phyloP scores from a whole-genome alignment of 1,284 basidiomycete species.

The Flammula alnicola region DNA sequence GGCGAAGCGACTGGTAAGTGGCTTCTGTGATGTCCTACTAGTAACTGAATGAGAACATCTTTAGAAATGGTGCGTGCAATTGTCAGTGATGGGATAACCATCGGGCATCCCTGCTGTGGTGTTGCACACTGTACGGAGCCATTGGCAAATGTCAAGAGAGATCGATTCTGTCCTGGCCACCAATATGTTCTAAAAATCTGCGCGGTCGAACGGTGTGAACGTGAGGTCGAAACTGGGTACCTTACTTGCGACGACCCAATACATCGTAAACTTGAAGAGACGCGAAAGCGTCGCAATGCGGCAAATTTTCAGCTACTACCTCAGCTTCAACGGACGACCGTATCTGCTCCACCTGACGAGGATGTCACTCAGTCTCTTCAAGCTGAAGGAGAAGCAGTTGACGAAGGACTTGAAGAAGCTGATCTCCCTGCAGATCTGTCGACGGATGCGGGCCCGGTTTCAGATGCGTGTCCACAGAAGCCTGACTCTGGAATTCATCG shows the following conservation, averaged over 20 bases:
- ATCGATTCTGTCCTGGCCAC: constrained; percentile 32
- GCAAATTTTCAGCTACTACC: constrained; percentile 1
- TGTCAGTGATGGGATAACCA: constrained; percentile 22
- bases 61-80: constrained; percentile 10
- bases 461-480: constrained; percentile 25
- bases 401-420: constrained; percentile 7
- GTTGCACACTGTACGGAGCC: constrained; percentile 20
- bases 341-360: neutral
- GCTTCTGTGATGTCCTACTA: too few relatives aligned
- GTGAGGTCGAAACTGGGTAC: too few relatives aligned
- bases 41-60: too few relatives aligned
- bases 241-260: neutral
- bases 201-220: constrained; percentile 18
- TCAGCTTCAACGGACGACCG: neutral
- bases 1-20: too few relatives aligned
- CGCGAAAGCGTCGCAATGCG: neutral
- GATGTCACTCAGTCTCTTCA: too few relatives aligned
- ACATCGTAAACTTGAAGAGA: neutral
- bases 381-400: constrained; percentile 8
- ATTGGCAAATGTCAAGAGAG: constrained; percentile 16
- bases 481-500: constrained; percentile 23
- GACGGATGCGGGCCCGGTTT: too few relatives aligned
- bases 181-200: constrained; percentile 22
- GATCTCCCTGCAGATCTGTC: too few relatives aligned
- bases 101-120: constrained; percentile 26